phyloP scores from a whole-genome alignment of 2,329 filamentous ascomycete species.

The Botrytis byssoidea region DNA sequence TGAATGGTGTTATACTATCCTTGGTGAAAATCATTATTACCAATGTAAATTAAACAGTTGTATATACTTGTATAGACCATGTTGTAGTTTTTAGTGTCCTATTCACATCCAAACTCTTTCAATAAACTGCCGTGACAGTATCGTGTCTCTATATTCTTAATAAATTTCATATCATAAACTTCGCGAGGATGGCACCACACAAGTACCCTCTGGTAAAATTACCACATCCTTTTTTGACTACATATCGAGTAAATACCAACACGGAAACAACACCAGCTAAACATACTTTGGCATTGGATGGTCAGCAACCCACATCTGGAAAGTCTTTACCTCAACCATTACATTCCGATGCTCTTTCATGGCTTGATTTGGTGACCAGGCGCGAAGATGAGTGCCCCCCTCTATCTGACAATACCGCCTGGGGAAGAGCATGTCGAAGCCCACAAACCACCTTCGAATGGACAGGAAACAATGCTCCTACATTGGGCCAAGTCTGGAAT shows the following conservation, averaged over 20 bases:
- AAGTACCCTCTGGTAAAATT: slow-evolving; percentile 29
- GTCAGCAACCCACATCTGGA: slow-evolving; percentile 20
- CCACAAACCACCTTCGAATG: slow-evolving; percentile 40
- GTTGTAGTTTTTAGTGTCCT: not conserved
- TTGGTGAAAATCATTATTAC: not conserved
- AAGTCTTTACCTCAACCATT: slow-evolving; percentile 31
- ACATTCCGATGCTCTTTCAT: slow-evolving; percentile 37
- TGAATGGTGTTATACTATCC: slow-evolving; percentile 5
- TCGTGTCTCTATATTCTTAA: not conserved
- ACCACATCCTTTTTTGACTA: slow-evolving; percentile 29
- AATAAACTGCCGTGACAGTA: not conserved
- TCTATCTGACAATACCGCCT: slow-evolving; percentile 42
- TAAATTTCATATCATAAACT: not conserved
- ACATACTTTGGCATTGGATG: slow-evolving; percentile 22
- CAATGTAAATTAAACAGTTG: not conserved
- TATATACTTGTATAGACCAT: not conserved
- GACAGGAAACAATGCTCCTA: slow-evolving; percentile 36
- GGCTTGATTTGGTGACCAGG: slow-evolving; percentile 33
- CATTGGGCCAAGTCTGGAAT: slow-evolving; percentile 43
- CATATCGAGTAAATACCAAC: slow-evolving; percentile 27
- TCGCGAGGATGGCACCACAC: slow-evolving; percentile 14
- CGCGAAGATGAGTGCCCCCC: slow-evolving; percentile 26
- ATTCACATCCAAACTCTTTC: not conserved
- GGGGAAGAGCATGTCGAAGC: slow-evolving; percentile 39
- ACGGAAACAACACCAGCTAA: slow-evolving; percentile 22